Evolutionary conservation across 1,139 yeast genomes (phyloP), one percentile per base, ranked within the genome.

Genomic region (Fermentozyma sake): DNA sequence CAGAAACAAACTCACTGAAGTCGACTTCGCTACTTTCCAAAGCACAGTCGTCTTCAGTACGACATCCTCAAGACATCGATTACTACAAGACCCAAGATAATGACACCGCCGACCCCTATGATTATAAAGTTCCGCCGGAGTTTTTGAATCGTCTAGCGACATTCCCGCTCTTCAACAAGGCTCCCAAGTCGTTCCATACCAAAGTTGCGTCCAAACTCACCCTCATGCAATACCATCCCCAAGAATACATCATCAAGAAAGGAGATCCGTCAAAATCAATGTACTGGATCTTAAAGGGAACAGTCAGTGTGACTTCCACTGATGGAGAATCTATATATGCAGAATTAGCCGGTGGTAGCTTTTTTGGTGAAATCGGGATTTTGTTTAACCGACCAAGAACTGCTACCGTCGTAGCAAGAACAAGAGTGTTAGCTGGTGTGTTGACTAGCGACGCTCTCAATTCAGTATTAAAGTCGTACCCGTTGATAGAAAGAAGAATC

Each of bases 331-430:
- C 83, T 3, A 62, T 76, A 4, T 79, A 76, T 46, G 87, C 89
- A 3, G 85, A 78, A 44, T 55, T 82, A 10, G 66, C 71, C 4
- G 68, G 81, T 2, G 91, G 91, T 1, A 68, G 77, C 20, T 80
- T 78, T 42, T 82, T 82, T 50, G 93, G 87, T 5, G 93, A 82
- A 46, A 80, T 81, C 30, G 91, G 91, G 5, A 79, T 81, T 25
- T 55, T 82, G 19, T 81, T 77, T 55, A 78, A 79, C 46, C 59
- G 87, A 23, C 87, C 89, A 7, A 58, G 91, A 39, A 80, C 89
- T 1, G 91, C 91, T 0, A 79, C 87, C 2, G 87, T 81, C 10
- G 74, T 80, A n/a, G 82, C 91, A 2, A 61, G 77, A 34, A 70
- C 84, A 0, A 72, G 67, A 38, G 84, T 82, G 1, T 55, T 81